Base-by-base conservation (phyloP, 306 rosid species). In the Bauhinia variegata region DNA sequence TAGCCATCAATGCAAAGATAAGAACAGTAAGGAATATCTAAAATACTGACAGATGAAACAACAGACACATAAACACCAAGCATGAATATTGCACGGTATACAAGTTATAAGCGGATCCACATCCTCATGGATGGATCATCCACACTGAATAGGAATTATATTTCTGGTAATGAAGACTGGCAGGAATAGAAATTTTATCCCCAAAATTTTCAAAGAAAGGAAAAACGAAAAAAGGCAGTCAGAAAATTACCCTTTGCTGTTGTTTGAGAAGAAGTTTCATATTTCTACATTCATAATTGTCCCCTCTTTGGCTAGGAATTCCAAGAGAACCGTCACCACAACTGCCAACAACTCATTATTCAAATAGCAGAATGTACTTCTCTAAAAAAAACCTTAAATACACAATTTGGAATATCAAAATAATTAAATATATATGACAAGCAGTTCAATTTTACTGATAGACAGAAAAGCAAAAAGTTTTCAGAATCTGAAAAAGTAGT, bases 201-300 rank as follows among this genome's bases (percentile, higher is more conserved):
- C 41, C 7, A 8, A 52, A 52, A 16, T 30, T 42, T 52, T 36
- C 57, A 64, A 49, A 48, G 54, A 50, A 72, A 71, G 37, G 44
- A 49, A 52, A 8, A 56, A 75, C 23, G n/a, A 32, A 42, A 57
- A 74, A 70, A 66, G 28, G 51, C n/a, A 39, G 75, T 51, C 6
- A 79, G 64, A 63, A 39, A 47, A 69, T 72, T 90, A 95, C 99
- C 91, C 88, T 88, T 73, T 88, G 99, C 75, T 95, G 99, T 70
- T 90, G 97, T 79, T 88, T 95, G 76, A 95, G 97, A 82, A 95
- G 97, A 62, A 95, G 99, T 86, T 95, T 95, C 99, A 95, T 95
- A 82, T 95, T 95, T 79, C 99, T 85, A 77, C 99, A 95, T 78
- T 95, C 99, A 83, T 90, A 95, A 85, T 95, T 95, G 82, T 95